phyloP scores from a whole-genome alignment of 1,284 basidiomycete species.

The Heterobasidion irregulare region DNA sequence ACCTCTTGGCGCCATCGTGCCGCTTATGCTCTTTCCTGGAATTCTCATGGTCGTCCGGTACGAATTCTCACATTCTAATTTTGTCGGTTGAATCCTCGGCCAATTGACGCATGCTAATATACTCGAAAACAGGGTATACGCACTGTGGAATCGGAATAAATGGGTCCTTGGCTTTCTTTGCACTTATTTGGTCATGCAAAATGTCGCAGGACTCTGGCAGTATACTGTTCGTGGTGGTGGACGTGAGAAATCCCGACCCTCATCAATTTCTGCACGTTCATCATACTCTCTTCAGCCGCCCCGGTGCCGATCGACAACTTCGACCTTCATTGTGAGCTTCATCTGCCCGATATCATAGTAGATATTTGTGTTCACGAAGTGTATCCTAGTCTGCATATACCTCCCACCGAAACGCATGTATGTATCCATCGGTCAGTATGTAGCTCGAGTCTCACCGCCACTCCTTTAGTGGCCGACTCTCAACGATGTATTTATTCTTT shows the following conservation, averaged over 20 bases:
- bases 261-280: constrained; percentile 3
- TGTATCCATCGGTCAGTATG: background rate
- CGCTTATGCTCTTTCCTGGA: constrained; percentile 11
- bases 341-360: background rate
- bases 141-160: constrained; percentile 12
- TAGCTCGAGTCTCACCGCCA: background rate
- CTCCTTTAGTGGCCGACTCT: constrained; percentile 1
- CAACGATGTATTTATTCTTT: constrained; percentile 11
- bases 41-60: constrained; percentile 13
- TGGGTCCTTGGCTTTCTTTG: constrained; percentile 6
- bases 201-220: constrained; percentile 10
- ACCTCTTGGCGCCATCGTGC: constrained; percentile 10
- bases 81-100: background rate
- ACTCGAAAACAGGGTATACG: constrained; percentile 8
- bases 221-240: constrained; percentile 8
- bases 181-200: constrained; percentile 5
- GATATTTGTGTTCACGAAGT: background rate
- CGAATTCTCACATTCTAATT: background rate
- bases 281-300: constrained; percentile 4
- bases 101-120: too few relatives aligned
- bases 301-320: constrained; percentile 12
- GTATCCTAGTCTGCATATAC: constrained; percentile 12
- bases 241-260: constrained; percentile 2
- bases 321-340: constrained; percentile 9
- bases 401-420: constrained; percentile 10